phyloP scores from a whole-genome alignment of 2,329 filamentous ascomycete species.

The Fusarium metavorans region DNA sequence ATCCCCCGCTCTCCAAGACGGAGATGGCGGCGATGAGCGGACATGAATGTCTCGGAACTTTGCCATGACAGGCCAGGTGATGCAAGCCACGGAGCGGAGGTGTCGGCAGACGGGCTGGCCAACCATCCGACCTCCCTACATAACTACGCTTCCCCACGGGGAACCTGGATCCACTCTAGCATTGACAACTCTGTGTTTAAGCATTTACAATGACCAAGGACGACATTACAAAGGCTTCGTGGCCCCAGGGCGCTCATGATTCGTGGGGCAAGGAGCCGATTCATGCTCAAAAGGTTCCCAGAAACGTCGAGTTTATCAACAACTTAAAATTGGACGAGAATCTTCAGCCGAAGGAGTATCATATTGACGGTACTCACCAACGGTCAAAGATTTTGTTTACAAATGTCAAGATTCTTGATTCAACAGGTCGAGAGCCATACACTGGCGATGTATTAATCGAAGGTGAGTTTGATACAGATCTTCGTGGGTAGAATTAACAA shows the following conservation, averaged over 20 bases:
- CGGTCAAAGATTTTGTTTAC: not conserved
- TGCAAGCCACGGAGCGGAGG: not conserved
- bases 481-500: not conserved
- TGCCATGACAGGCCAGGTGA: not conserved
- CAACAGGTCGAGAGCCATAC: not conserved
- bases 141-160: constrained; percentile 8
- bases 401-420: not conserved
- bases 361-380: not conserved
- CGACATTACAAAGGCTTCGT: not conserved
- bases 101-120: not conserved
- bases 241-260: constrained; percentile 11
- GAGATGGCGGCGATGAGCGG: constrained; percentile 24
- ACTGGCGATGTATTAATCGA: not conserved
- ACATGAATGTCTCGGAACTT: not conserved
- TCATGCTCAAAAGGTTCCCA: not conserved
- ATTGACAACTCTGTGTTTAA: not conserved
- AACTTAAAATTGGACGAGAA: not conserved
- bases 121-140: not conserved
- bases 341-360: not conserved
- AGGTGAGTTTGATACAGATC: not conserved
- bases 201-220: not conserved
- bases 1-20: constrained; percentile 4
- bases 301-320: not conserved
- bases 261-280: constrained; percentile 15
- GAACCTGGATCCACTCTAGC: not conserved